Conservation (phyloP, 768 basidiomycete species). For the Tulasnella sp. region DNA sequence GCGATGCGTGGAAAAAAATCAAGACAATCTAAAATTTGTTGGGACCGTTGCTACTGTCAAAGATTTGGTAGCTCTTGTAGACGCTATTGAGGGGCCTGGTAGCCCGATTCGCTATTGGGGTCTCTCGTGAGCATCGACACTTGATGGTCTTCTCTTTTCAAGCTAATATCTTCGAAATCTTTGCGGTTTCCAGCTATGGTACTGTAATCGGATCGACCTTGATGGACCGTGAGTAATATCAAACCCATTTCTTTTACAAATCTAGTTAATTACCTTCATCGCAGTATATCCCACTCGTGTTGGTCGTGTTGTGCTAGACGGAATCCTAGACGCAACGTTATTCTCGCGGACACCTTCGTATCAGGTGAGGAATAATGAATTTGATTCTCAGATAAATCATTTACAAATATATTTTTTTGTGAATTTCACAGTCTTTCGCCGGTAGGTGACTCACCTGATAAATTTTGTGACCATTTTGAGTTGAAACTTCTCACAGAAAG, state of each 20-base stretch:
- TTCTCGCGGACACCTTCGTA: neutral
- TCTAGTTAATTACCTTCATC: neutral
- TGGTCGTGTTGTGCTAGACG: constrained; percentile 10
- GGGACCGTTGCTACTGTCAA: neutral
- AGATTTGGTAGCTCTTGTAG: constrained; percentile 8
- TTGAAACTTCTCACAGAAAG: too few species aligned
- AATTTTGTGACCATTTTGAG: too few species aligned
- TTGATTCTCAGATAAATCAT: too few species aligned
- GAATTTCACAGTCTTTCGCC: too few species aligned
- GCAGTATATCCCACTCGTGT: constrained; percentile 10
- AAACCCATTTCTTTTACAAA: neutral
- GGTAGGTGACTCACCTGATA: too few species aligned
- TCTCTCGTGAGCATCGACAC: neutral
- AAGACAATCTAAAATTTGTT: neutral
- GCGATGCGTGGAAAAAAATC: neutral
- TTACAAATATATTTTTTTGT: too few species aligned
- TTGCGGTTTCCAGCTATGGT: neutral
- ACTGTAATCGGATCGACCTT: constrained; percentile 6
- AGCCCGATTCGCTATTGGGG: constrained; percentile 7
- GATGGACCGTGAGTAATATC: constrained; percentile 2
- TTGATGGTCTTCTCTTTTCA: too few species aligned
- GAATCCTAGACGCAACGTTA: constrained; percentile 2
- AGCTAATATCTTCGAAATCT: neutral
- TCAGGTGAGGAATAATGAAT: neutral
- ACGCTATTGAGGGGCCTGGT: constrained; percentile 6